Evolutionary conservation across 331 rosid genomes (phyloP).

Genomic region (Acacia concinna): DNA sequence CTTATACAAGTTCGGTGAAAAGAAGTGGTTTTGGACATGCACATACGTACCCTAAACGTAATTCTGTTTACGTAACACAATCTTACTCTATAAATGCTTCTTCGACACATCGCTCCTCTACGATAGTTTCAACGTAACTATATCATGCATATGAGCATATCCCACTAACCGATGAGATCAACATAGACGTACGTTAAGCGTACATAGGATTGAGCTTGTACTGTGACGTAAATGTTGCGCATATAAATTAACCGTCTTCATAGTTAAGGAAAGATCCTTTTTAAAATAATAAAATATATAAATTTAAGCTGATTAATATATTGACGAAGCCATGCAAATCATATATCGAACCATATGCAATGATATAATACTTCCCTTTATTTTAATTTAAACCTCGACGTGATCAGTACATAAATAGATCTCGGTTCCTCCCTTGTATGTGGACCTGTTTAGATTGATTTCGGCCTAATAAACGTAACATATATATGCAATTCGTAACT

Average conservation of each 20-base stretch:
- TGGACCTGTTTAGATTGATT: constrained; percentile 7
- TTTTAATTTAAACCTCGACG: not conserved
- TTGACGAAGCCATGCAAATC: not conserved
- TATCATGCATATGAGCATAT: too few relatives aligned
- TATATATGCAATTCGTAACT: not conserved
- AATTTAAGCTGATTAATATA: too few relatives aligned
- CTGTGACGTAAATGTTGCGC: not conserved
- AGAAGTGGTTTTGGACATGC: too few relatives aligned
- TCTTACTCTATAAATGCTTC: not conserved
- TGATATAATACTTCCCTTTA: not conserved
- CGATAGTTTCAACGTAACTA: too few relatives aligned
- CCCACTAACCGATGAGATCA: not conserved
- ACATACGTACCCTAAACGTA: too few relatives aligned
- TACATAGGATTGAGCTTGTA: not conserved
- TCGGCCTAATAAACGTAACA: not conserved
- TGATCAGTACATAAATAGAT: not conserved
- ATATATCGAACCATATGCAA: not conserved
- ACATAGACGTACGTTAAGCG: not conserved
- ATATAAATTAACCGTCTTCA: not conserved
- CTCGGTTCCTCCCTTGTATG: constrained; percentile 16
- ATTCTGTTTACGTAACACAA: not conserved
- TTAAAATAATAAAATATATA: too few relatives aligned
- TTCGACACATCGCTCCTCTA: not conserved
- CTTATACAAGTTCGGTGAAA: too few relatives aligned
- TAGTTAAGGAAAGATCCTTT: not conserved